Conservation (phyloP, 2,329 filamentous ascomycete species). For the Penicillium capsulatum region DNA sequence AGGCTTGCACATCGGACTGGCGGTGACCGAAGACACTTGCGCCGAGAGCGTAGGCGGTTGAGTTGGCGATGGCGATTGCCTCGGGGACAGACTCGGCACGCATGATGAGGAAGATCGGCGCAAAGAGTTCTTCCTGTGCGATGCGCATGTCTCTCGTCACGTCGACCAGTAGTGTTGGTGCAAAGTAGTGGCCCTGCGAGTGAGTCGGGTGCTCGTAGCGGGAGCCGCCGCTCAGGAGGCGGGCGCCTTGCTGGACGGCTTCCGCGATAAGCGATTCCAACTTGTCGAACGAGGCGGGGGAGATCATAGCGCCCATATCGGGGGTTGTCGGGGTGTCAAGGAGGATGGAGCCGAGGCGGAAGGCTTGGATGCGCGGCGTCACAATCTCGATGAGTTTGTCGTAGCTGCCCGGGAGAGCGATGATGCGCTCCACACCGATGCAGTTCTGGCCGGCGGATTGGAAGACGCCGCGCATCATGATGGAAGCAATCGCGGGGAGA, state of each 20-base stretch:
- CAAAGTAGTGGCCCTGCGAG: conserved; percentile 83
- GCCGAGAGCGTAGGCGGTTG: conserved; percentile 78
- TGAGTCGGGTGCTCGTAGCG: conserved; percentile 67
- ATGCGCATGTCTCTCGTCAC: conserved; percentile 83
- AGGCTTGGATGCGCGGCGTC: conserved; percentile 65
- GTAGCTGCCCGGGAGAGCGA: conserved; percentile 75
- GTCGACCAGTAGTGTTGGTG: conserved; percentile 83
- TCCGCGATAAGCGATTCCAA: conserved; percentile 73
- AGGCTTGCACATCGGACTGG: conserved; percentile 56
- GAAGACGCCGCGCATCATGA: conserved; percentile 87
- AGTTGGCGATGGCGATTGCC: conserved; percentile 76
- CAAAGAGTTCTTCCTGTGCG: conserved; percentile 88
- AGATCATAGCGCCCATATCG: conserved; percentile 89
- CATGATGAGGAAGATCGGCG: conserved; percentile 83
- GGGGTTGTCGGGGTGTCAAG: conserved; percentile 44
- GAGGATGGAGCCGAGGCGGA: conserved; percentile 71
- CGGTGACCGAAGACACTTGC: conserved; percentile 79
- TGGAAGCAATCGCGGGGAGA: conserved; percentile 69
- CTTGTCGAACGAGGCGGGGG: conserved; percentile 66
- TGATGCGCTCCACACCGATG: conserved; percentile 90
- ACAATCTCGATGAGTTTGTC: conserved; percentile 66
- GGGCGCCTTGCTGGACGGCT: conserved; percentile 73
- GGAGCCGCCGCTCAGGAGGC: conserved; percentile 74
- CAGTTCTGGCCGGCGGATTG: conserved; percentile 97
- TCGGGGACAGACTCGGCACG: conserved; percentile 61